Evolutionary conservation across 345 rosid species (phyloP).

Genomic region (Aurinia saxatilis): DNA sequence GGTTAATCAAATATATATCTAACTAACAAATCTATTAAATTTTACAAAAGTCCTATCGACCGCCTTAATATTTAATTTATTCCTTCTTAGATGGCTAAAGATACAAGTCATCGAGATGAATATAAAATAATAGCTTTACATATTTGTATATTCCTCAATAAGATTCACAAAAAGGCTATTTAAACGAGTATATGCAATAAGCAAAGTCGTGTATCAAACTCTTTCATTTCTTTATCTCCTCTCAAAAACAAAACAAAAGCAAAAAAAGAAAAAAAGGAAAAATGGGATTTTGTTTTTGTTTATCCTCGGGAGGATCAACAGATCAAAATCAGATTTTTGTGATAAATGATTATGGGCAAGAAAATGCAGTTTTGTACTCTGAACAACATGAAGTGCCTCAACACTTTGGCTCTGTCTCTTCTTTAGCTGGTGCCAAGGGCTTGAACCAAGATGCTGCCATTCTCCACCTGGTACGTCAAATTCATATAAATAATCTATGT

Average conservation of each 20-base stretch:
- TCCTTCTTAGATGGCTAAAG: slow-evolving; percentile 8
- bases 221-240: slow-evolving; percentile 1
- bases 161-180: slow-evolving; percentile 28
- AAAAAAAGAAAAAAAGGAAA: background rate
- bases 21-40: background rate
- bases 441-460: slow-evolving; percentile 77
- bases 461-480: slow-evolving; percentile 49
- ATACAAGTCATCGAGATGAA: slow-evolving; percentile 17
- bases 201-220: slow-evolving; percentile 30
- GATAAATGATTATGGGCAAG: slow-evolving; percentile 25
- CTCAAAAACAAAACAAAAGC: background rate
- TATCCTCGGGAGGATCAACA: slow-evolving; percentile 22
- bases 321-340: slow-evolving; percentile 21
- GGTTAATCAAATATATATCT: background rate
- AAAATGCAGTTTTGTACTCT: slow-evolving; percentile 17
- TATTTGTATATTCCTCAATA: background rate
- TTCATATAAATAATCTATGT: background rate
- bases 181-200: slow-evolving; percentile 16
- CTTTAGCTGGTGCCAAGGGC: slow-evolving; percentile 69
- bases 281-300: slow-evolving; percentile 25
- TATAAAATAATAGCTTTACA: background rate
- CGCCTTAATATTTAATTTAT: background rate
- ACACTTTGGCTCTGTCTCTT: slow-evolving; percentile 43
- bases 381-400: slow-evolving; percentile 10
- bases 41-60: background rate